Percentiles rank a stretch among this genome's conserved stretches.
Evolutionary conservation across 139 green algal genomes (phyloP).

Genomic region (Coelastrella sp.): DNA sequence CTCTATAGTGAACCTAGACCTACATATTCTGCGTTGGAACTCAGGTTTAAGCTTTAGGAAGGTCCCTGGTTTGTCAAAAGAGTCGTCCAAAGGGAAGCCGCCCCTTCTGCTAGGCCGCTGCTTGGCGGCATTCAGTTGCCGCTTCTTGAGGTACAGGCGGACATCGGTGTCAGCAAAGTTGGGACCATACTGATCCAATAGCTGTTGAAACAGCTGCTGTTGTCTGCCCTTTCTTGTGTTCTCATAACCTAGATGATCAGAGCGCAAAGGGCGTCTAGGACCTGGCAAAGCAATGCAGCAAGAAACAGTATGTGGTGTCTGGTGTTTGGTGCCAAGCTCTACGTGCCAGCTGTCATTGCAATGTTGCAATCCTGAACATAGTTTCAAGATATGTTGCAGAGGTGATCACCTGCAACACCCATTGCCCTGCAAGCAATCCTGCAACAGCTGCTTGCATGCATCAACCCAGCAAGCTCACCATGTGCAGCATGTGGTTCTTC

Average conservation of each 20-base stretch:
- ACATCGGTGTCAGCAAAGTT: constrained; percentile 34
- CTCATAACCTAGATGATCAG: neutral
- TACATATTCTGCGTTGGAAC: constrained; percentile 45
- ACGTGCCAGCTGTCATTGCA: neutral
- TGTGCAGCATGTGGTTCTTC: too few species aligned
- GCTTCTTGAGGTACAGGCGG: constrained; percentile 41
- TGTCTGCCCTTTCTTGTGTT: neutral
- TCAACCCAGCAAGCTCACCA: too few species aligned
- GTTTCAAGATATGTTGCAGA: too few species aligned
- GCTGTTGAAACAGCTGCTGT: constrained; percentile 10
- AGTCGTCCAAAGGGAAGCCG: constrained; percentile 43
- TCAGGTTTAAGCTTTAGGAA: constrained; percentile 41
- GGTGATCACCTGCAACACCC: too few species aligned
- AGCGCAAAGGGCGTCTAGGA: neutral
- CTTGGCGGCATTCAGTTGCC: constrained; percentile 12
- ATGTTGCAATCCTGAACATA: too few species aligned
- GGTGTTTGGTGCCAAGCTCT: neutral
- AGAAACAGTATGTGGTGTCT: neutral
- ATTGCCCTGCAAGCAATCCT: too few species aligned
- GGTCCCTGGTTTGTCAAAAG: constrained; percentile 20
- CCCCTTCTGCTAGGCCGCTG: neutral
- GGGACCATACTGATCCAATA: constrained; percentile 32
- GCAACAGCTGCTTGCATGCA: neutral
- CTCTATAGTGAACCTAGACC: neutral
- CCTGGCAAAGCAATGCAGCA: neutral